Base-by-base conservation (phyloP, 345 rosid species). In the Brassica incana region DNA sequence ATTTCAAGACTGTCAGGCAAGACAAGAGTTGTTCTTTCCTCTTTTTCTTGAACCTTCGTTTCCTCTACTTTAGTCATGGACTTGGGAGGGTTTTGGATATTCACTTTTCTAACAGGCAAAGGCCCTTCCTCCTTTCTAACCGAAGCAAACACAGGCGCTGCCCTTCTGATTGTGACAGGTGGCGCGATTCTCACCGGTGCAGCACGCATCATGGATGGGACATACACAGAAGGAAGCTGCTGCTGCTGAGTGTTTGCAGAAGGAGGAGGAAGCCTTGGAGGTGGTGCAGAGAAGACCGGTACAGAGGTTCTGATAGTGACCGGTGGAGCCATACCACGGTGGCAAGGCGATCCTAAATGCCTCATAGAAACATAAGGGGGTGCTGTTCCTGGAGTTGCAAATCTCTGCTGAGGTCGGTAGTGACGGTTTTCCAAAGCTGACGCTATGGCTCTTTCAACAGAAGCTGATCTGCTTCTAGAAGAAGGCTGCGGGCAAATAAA, bases 231-330 rank as follows among this genome's bases (percentile, higher is more conserved):
- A 58, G 77, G 81, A 62, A 85, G 82, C 83, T 30, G 85, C 83
- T 29, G 85, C 18, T 18, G 18, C 18, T 18, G 18, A 40, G 78
- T 25, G 84, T 88, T 52, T 85, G 86, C 67, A 65, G 86, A 81
- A 36, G 89, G 80, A 12, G 82, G 82, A 35, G 87, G 88, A 40
- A 86, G 89, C 65, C 45, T 80, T 20, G 89, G 95, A 33, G 97
- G 97, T 43, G 97, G 97, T 43, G 99, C 94, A 15, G 99, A 88
- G 81, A 88, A 95, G 73, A 90, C 94, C 1, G 99, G 97, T 40
- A 87, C 88, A 5, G 90, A 81, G 4, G 87, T 89, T 85, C 99
- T 90, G 76, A 92, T 83, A 6, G 90, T 92, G 58, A 95, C 99
- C 1, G 97, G 92, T 6, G 93, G 97, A 77, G 97, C 99, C 76